Conservation (phyloP, 179 eudicot species). For the Spergularia azorica region DNA sequence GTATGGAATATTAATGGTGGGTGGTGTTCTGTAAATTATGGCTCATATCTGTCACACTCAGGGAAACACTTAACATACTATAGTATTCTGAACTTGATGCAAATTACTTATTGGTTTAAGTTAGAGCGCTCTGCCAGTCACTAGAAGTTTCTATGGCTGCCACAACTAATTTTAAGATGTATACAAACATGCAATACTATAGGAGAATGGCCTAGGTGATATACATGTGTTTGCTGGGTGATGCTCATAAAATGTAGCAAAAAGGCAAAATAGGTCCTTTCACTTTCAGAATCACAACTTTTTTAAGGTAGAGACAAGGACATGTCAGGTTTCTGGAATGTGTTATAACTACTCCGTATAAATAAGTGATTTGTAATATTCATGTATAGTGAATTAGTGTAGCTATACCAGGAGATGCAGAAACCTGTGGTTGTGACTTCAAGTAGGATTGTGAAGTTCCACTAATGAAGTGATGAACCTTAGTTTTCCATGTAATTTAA, state of each 20-base stretch:
- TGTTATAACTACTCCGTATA: too few relatives aligned
- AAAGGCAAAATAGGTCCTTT: not conserved
- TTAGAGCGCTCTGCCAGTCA: not conserved
- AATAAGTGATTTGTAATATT: too few relatives aligned
- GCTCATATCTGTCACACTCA: not conserved
- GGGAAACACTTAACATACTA: not conserved
- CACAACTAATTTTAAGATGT: too few relatives aligned
- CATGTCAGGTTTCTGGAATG: not conserved
- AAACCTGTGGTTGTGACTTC: too few relatives aligned
- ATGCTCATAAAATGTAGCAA: not conserved
- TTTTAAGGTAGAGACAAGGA: not conserved
- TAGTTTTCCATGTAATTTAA: too few relatives aligned
- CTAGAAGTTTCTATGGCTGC: too few relatives aligned
- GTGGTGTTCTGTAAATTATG: slow-evolving; percentile 25
- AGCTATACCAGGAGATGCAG: too few relatives aligned
- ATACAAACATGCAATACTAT: not conserved
- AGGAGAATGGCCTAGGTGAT: not conserved
- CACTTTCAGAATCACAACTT: not conserved
- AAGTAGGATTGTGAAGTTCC: too few relatives aligned
- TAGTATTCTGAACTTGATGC: not conserved
- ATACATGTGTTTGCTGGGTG: not conserved
- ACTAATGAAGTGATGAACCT: too few relatives aligned
- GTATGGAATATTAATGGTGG: slow-evolving; percentile 96
- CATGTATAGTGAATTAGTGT: too few relatives aligned
- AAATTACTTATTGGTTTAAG: not conserved